Conservation (phyloP, 805 yeast species). For the Lachancea thermotolerans region DNA sequence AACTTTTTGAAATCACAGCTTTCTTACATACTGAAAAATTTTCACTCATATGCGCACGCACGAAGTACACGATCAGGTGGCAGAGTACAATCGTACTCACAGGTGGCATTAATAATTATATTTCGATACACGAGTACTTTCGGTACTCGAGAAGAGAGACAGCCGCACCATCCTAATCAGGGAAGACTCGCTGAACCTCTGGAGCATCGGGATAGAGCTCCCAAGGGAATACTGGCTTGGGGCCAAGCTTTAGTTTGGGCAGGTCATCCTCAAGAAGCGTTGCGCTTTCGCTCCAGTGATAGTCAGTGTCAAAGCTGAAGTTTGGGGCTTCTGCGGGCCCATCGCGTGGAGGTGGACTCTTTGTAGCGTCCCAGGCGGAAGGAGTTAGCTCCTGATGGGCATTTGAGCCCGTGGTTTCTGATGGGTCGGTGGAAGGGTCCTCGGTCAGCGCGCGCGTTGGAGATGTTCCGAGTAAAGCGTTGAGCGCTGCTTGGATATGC, state of each 20-base stretch:
- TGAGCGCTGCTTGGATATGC: no score
- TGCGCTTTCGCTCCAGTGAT: conserved; percentile 15
- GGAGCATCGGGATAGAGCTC: conserved; percentile 15
- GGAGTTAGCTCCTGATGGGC: not conserved
- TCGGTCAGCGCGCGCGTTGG: no score
- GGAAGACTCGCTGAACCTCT: conserved; percentile 19
- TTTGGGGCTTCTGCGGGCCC: conserved; percentile 24
- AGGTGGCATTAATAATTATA: not conserved
- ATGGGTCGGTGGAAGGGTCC: not conserved
- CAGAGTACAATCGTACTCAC: conserved; percentile 1
- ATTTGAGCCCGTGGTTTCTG: no score
- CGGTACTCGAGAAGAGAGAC: not conserved
- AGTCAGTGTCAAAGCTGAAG: conserved; percentile 17
- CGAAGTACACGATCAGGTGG: conserved; percentile 2
- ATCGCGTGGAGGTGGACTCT: conserved; percentile 37
- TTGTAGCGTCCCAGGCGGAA: conserved; percentile 39
- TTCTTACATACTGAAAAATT: conserved; percentile 3
- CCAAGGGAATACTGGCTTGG: conserved; percentile 28
- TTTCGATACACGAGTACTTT: conserved; percentile 1
- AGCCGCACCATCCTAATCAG: conserved; percentile 1
- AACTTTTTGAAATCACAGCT: not conserved
- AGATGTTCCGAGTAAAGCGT: no score
- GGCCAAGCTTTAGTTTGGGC: conserved; percentile 1
- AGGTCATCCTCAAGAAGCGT: conserved; percentile 6
- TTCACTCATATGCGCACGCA: not conserved